These are phyloP conservation scores for Aspergillus calidoustus DNA, from an alignment of 2,329 filamentous ascomycete species.

Conservation along the genomic window DNA sequence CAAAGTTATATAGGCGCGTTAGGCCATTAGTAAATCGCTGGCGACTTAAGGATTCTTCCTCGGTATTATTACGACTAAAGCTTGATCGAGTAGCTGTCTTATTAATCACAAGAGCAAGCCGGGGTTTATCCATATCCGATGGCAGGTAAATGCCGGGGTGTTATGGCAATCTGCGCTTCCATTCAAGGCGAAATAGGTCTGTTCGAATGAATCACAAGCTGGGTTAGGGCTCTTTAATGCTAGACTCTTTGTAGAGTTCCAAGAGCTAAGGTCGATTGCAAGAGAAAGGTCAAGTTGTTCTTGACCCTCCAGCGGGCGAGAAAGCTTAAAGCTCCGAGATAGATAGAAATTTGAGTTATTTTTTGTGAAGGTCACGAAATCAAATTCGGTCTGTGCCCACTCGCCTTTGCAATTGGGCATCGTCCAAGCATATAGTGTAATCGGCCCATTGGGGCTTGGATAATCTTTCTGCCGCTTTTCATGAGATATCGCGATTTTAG, in stretches of 20 bases:
- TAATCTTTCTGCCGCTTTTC: neutral
- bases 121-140: slow-evolving; percentile 16
- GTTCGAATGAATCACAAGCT: slow-evolving; percentile 15
- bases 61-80: no score
- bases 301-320: slow-evolving; percentile 11
- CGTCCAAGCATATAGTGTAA: slow-evolving; percentile 47
- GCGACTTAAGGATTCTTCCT: no score
- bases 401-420: slow-evolving; percentile 6
- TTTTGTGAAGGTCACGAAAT: slow-evolving; percentile 5
- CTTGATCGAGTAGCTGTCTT: neutral
- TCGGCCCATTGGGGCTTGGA: neutral
- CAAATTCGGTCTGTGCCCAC: slow-evolving; percentile 3
- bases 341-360: slow-evolving; percentile 16
- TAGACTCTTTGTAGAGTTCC: slow-evolving; percentile 12
- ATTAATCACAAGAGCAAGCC: slow-evolving; percentile 17
- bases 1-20: no score
- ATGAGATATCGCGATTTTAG: no score
- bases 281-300: slow-evolving; percentile 20
- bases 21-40: no score
- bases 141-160: slow-evolving; percentile 14
- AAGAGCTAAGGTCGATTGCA: slow-evolving; percentile 1
- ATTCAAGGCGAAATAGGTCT: slow-evolving; percentile 18
- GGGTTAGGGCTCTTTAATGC: neutral
- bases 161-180: slow-evolving; percentile 13
- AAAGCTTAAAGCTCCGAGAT: slow-evolving; percentile 18